Conservation (phyloP, 805 yeast genomes). For the Zygotorulaspora chibaensis region DNA sequence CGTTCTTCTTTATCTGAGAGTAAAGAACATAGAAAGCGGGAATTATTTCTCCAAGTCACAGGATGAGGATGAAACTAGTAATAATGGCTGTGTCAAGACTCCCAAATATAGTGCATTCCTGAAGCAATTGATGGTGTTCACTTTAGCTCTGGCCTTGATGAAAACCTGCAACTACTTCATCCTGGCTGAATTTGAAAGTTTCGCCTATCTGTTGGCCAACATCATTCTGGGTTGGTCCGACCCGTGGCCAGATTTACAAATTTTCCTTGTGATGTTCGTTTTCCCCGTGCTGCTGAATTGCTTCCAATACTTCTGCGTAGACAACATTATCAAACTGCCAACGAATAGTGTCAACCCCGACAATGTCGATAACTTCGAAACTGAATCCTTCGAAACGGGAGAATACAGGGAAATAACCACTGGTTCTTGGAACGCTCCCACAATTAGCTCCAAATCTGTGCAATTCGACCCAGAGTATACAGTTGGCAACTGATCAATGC, state of each 20-base stretch:
- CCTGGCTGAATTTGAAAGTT: constrained; percentile 56
- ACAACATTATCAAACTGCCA: constrained; percentile 65
- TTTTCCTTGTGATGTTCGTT: constrained; percentile 79
- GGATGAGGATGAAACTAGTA: constrained; percentile 47
- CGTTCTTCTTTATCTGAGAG: constrained; percentile 29
- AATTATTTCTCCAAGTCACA: constrained; percentile 30
- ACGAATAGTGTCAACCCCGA: constrained; percentile 18
- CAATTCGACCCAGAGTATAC: not conserved
- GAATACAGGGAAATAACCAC: not conserved
- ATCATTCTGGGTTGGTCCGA: constrained; percentile 79
- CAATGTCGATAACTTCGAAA: constrained; percentile 31
- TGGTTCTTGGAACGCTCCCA: not conserved
- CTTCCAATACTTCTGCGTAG: constrained; percentile 68
- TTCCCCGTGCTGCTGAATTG: constrained; percentile 72
- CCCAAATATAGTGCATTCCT: constrained; percentile 59
- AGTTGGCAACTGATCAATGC: too few relatives aligned
- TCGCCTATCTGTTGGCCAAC: constrained; percentile 73
- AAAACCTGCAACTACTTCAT: constrained; percentile 58
- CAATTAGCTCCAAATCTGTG: not conserved
- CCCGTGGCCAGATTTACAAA: constrained; percentile 74
- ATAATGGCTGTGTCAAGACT: constrained; percentile 40
- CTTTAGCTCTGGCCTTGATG: constrained; percentile 57
- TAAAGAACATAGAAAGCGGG: constrained; percentile 47
- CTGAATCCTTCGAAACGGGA: constrained; percentile 12
- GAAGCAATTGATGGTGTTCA: constrained; percentile 69